A percentile compares a stretch with the other conserved stretches of the same genome.
Evolutionary conservation across 257 asterid genomes (phyloP).

Genomic region (Fraxinus cuspidata): DNA sequence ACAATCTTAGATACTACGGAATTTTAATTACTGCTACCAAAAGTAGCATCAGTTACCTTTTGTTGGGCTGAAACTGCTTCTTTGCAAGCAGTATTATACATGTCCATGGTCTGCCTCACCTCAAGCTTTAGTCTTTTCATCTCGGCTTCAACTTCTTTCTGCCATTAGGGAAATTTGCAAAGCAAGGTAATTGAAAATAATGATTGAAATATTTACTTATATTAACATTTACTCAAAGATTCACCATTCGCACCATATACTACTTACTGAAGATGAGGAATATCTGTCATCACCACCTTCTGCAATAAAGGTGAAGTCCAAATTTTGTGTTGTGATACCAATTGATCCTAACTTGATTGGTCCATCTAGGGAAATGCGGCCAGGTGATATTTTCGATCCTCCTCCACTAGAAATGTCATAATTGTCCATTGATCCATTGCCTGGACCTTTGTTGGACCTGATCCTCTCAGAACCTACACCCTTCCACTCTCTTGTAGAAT

Average conservation of each 20-base stretch:
- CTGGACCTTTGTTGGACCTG: slow-evolving; percentile 17
- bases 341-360: slow-evolving; percentile 18
- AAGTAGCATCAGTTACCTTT: slow-evolving; percentile 40
- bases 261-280: slow-evolving; percentile 43
- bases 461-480: slow-evolving; percentile 23
- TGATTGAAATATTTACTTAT: background rate
- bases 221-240: background rate
- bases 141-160: slow-evolving; percentile 41
- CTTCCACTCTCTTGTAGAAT: slow-evolving; percentile 35
- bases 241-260: background rate
- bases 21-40: background rate
- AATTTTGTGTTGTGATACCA: slow-evolving; percentile 36
- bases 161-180: background rate
- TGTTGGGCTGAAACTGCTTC: slow-evolving; percentile 66
- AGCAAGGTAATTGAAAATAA: background rate
- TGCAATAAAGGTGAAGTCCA: slow-evolving; percentile 22
- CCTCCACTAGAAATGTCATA: slow-evolving; percentile 23
- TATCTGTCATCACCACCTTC: slow-evolving; percentile 26
- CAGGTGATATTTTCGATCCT: slow-evolving; percentile 25
- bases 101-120: slow-evolving; percentile 66
- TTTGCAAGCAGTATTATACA: slow-evolving; percentile 75
- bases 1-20: background rate
- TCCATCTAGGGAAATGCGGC: slow-evolving; percentile 25
- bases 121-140: slow-evolving; percentile 58
- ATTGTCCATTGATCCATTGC: slow-evolving; percentile 22